phyloP scores from a whole-genome alignment of 768 basidiomycete species.

The Boletus edulis region DNA sequence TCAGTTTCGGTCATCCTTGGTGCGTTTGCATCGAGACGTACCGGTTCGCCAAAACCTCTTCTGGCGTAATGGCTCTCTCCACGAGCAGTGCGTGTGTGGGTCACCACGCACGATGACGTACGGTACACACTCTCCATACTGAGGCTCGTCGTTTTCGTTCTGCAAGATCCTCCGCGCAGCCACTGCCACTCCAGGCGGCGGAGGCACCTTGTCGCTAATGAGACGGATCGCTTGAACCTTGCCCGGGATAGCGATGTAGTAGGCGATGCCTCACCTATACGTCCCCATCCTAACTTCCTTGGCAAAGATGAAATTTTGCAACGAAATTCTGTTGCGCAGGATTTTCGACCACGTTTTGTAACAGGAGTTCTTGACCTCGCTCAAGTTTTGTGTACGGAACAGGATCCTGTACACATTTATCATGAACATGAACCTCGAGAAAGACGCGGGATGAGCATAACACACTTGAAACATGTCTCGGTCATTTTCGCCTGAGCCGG shows the following conservation, averaged over 20 bases:
- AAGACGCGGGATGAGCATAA: background rate
- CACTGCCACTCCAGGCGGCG: constrained; percentile 90
- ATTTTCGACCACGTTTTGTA: constrained; percentile 81
- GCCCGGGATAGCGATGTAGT: background rate
- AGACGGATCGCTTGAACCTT: background rate
- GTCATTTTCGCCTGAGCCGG: constrained; percentile 91
- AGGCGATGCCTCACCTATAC: constrained; percentile 60
- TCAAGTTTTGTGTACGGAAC: constrained; percentile 88
- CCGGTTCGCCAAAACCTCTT: constrained; percentile 65
- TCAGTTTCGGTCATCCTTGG: background rate
- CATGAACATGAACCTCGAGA: background rate
- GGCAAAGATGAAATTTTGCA: constrained; percentile 94
- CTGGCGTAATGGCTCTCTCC: constrained; percentile 72
- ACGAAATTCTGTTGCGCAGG: constrained; percentile 70
- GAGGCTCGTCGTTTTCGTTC: constrained; percentile 81
- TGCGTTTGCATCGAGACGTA: constrained; percentile 30
- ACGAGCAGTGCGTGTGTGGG: constrained; percentile 62
- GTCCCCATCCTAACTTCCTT: constrained; percentile 93
- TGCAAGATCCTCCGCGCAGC: constrained; percentile 70
- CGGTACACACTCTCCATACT: constrained; percentile 91
- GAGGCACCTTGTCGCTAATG: constrained; percentile 73
- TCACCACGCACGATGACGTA: constrained; percentile 79
- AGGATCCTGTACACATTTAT: constrained; percentile 60
- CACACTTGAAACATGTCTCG: constrained; percentile 84
- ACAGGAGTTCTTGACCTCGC: constrained; percentile 86